Evolutionary conservation across 1,139 yeast species (phyloP).

Genomic region (Williopsis jadinii): DNA sequence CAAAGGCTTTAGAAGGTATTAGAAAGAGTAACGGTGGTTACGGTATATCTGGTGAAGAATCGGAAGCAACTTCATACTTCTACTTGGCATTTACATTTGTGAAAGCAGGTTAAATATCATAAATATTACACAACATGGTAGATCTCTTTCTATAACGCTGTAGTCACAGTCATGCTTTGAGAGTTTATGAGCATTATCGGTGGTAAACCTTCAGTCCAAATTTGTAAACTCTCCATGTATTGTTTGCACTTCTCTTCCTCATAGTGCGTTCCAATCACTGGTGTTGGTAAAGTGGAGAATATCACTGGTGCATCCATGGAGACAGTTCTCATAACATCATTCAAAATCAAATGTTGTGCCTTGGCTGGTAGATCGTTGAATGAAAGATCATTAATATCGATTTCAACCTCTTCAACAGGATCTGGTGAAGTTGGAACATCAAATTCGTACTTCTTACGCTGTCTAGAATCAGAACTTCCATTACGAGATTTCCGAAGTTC

Average conservation of each 20-base stretch:
- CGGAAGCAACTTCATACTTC: slow-evolving; percentile 76
- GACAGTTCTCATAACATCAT: slow-evolving; percentile 69
- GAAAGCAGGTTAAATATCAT: slow-evolving; percentile 30
- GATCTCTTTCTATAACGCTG: slow-evolving; percentile 47
- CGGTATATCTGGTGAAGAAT: slow-evolving; percentile 86
- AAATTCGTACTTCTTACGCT: slow-evolving; percentile 3
- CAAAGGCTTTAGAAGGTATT: slow-evolving; percentile 63
- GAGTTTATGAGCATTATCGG: slow-evolving; percentile 80
- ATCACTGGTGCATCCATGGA: slow-evolving; percentile 57
- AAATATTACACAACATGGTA: neutral
- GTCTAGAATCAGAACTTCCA: neutral
- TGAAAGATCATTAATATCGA: slow-evolving; percentile 37
- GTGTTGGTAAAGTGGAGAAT: slow-evolving; percentile 87
- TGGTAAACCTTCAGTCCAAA: slow-evolving; percentile 78
- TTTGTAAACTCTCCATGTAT: slow-evolving; percentile 66
- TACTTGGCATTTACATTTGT: slow-evolving; percentile 77
- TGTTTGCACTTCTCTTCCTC: slow-evolving; percentile 62
- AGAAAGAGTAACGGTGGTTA: slow-evolving; percentile 57
- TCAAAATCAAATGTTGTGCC: slow-evolving; percentile 83
- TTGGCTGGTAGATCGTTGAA: slow-evolving; percentile 86
- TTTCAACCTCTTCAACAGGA: slow-evolving; percentile 2
- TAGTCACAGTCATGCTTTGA: slow-evolving; percentile 92
- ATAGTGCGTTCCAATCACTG: slow-evolving; percentile 72
- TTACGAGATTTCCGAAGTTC: neutral
- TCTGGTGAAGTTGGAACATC: neutral